Conservation (phyloP, 2,329 filamentous ascomycete genomes). For the Cercospora beticola region DNA sequence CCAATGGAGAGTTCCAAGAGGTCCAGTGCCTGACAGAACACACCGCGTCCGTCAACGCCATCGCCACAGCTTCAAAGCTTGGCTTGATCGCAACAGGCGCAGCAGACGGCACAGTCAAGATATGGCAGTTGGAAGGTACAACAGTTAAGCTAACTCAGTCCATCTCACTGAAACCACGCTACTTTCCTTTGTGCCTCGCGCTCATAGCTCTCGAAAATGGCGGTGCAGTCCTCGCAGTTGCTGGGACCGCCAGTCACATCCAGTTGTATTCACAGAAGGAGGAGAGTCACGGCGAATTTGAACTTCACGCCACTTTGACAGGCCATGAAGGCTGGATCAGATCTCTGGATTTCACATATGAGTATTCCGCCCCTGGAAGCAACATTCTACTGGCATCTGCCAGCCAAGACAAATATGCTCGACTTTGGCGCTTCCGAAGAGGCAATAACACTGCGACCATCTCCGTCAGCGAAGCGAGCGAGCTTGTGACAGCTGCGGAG, state of each 20-base stretch:
- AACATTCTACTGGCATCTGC: conserved; percentile 86
- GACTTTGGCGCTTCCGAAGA: conserved; percentile 81
- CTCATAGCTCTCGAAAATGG: conserved; percentile 58
- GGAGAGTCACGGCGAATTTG: conserved; percentile 55
- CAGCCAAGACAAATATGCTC: conserved; percentile 96
- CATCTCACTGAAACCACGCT: conserved; percentile 71
- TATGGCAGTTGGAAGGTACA: conserved; percentile 62
- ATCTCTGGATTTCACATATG: conserved; percentile 73
- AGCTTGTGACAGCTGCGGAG: conserved; percentile 9
- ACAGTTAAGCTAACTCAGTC: conserved; percentile 61
- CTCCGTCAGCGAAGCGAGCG: conserved; percentile 5
- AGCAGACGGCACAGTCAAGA: conserved; percentile 61
- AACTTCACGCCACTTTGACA: conserved; percentile 70
- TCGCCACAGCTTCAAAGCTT: conserved; percentile 49
- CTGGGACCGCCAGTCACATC: conserved; percentile 77
- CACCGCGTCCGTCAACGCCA: conserved; percentile 69
- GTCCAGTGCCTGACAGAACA: conserved; percentile 62
- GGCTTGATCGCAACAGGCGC: conserved; percentile 58
- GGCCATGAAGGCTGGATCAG: conserved; percentile 96
- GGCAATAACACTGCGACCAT: conserved; percentile 34
- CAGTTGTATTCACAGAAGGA: conserved; percentile 70
- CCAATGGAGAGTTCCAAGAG: conserved; percentile 41
- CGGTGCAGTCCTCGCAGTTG: conserved; percentile 66
- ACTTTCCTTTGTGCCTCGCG: conserved; percentile 77
- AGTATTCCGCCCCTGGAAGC: conserved; percentile 54